Evolutionary conservation across 2,329 filamentous ascomycete species (phyloP).

Genomic region (Mariannaea sp.): DNA sequence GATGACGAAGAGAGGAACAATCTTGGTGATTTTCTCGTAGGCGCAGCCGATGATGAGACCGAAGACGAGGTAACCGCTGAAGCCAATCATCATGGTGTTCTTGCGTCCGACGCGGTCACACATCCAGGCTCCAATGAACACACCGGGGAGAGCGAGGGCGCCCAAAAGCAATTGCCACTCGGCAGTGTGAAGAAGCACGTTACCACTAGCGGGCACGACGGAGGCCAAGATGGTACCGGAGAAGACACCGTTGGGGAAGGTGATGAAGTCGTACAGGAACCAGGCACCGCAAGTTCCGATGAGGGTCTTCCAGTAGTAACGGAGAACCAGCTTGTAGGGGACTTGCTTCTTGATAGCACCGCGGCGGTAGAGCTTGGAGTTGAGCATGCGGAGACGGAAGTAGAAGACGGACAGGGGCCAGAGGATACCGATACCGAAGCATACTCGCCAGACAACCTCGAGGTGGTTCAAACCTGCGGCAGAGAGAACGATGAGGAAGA

Average conservation of each 20-base stretch:
- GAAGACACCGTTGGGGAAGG: conserved; percentile 54
- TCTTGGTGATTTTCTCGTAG: conserved; percentile 53
- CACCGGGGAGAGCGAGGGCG: conserved; percentile 52
- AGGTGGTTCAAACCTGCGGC: conserved; percentile 42
- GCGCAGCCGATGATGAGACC: conserved; percentile 57
- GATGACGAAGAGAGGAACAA: conserved; percentile 54
- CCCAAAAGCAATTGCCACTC: conserved; percentile 55
- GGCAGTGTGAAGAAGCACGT: conserved; percentile 48
- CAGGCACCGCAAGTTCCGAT: conserved; percentile 59
- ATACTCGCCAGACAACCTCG: conserved; percentile 53
- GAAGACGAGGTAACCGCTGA: conserved; percentile 55
- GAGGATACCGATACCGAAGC: conserved; percentile 54
- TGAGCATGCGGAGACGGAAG: conserved; percentile 59
- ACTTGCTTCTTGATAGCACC: conserved; percentile 58
- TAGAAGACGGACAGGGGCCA: conserved; percentile 60
- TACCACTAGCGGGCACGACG: conserved; percentile 41
- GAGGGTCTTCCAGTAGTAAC: conserved; percentile 60
- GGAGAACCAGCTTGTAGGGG: conserved; percentile 54
- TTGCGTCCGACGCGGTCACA: conserved; percentile 55
- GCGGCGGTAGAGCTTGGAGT: conserved; percentile 55
- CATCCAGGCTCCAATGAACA: conserved; percentile 54
- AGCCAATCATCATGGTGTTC: conserved; percentile 56
- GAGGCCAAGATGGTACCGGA: conserved; percentile 50
- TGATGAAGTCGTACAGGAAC: conserved; percentile 58
- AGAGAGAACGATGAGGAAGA: conserved; percentile 53